Percentiles rank a stretch among this genome's conserved stretches.
Conservation (phyloP, 2,329 filamentous ascomycete species). For the Colletotrichum graminicola region DNA sequence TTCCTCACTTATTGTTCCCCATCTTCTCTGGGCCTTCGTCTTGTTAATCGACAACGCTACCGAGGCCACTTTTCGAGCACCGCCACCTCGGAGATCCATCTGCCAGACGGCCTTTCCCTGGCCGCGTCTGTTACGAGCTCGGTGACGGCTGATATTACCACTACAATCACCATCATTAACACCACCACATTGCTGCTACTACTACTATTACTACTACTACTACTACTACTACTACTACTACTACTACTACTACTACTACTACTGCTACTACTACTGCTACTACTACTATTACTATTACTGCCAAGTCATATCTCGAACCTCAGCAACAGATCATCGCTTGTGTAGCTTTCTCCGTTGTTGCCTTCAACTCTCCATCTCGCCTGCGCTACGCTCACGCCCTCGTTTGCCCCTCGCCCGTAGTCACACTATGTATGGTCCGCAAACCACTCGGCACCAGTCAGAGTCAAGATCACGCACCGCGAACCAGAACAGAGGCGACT, state of each 20-base stretch:
- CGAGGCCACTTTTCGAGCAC: not conserved
- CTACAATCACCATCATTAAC: no score
- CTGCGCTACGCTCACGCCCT: conserved; percentile 29
- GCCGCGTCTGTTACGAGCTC: conserved; percentile 17
- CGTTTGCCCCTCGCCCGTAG: conserved; percentile 18
- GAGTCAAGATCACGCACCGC: conserved; percentile 33
- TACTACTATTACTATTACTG: not conserved
- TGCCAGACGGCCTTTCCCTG: conserved; percentile 3
- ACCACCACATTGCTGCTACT: not conserved
- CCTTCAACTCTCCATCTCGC: conserved; percentile 23
- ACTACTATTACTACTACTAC: not conserved
- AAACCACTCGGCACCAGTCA: conserved; percentile 41
- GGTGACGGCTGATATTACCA: not conserved
- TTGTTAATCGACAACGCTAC: conserved; percentile 15
- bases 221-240: not conserved
- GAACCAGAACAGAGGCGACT: conserved; percentile 35
- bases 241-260: not conserved
- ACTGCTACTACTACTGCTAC: not conserved
- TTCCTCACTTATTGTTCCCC: conserved; percentile 8
- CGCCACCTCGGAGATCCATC: conserved; percentile 1
- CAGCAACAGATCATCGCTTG: conserved; percentile 1
- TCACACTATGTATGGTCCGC: conserved; percentile 39
- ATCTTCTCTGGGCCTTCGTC: conserved; percentile 26
- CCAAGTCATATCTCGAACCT: not conserved
- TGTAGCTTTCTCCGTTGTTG: conserved; percentile 19